Evolutionary conservation across 2,329 filamentous ascomycete species (phyloP), one percentile per base, ranked within the genome.

Genomic region (Aspergillus vadensis): DNA sequence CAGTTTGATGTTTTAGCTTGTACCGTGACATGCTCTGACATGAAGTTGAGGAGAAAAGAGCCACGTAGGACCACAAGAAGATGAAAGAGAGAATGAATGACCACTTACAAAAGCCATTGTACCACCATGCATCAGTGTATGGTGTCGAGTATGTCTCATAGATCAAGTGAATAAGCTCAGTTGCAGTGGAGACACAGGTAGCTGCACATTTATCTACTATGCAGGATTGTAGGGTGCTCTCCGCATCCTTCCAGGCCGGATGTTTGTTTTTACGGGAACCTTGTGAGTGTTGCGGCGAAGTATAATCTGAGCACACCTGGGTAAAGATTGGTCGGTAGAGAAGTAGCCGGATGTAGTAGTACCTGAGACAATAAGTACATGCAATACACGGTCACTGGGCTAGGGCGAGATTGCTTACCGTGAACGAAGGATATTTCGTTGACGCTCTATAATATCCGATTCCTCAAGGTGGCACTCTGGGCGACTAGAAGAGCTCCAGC

Each of bases 91-190:
- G 10, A 36, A 36, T 36, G 5, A 1, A 0, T 36, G 32, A 5
- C 32, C 0, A 67, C 74, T 39, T 68, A 77, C 76, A 78, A 15
- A 77, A 75, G 9, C 72, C 73, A 57, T 77, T 77, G 60, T 77
- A 77, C 76, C 76, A 78, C 76, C 74, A 77, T 4, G 70, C 65
- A 21, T 72, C 73, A 3, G 70, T 69, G 1, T 64, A 41, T 1
- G 69, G 61, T 1, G 70, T 70, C 41, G 58, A 54, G 39, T 73
- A 71, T 4, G 70, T 76, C 12, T 69, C 60, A 32, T 74, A 60
- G 1, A 77, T 63, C 5, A 74, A 65, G 1, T 64, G 62, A 2
- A 76, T 66, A 2, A 79, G 66, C 9, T 73, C 66, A 4, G 72
- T 66, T 0, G 75, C 72, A 2, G 72, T 64, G 2, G 58, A 60